Evolutionary conservation across 805 yeast species (phyloP).

Genomic region (Saccharomycopsis schoenii): DNA sequence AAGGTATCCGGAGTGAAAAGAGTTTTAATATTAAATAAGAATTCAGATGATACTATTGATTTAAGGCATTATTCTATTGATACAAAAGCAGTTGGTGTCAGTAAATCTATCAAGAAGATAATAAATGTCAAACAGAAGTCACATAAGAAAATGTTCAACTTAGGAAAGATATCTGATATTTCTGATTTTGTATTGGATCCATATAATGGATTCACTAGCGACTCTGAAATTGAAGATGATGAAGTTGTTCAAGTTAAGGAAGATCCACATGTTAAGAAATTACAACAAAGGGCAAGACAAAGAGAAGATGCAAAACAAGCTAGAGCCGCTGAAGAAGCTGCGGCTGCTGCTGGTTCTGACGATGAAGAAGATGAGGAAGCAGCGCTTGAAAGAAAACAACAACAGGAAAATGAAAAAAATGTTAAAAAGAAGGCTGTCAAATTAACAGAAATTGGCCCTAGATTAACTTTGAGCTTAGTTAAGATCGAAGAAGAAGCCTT

Average conservation of each 20-base stretch:
- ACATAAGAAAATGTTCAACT: conserved; percentile 59
- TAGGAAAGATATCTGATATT: conserved; percentile 60
- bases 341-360: conserved; percentile 20
- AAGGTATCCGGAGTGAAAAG: conserved; percentile 68
- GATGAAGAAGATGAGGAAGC: conserved; percentile 21
- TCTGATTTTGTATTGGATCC: conserved; percentile 79
- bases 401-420: conserved; percentile 20
- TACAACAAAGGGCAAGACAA: conserved; percentile 21
- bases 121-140: conserved; percentile 50
- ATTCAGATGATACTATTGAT: conserved; percentile 66
- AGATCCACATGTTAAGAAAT: conserved; percentile 21
- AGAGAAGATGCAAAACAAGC: conserved; percentile 14
- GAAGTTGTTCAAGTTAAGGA: conserved; percentile 55
- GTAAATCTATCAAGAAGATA: conserved; percentile 61
- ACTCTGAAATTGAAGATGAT: conserved; percentile 91
- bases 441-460: conserved; percentile 87
- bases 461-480: conserved; percentile 61
- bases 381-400: conserved; percentile 12
- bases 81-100: conserved; percentile 74
- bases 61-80: conserved; percentile 84
- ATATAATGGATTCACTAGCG: conserved; percentile 76
- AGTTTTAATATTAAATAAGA: conserved; percentile 74
- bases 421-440: conserved; percentile 71
- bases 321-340: conserved; percentile 12
- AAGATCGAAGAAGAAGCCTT: conserved; percentile 93